Conservation (phyloP, 2,329 filamentous ascomycete species). For the Sclerotiophoma versabilis region DNA sequence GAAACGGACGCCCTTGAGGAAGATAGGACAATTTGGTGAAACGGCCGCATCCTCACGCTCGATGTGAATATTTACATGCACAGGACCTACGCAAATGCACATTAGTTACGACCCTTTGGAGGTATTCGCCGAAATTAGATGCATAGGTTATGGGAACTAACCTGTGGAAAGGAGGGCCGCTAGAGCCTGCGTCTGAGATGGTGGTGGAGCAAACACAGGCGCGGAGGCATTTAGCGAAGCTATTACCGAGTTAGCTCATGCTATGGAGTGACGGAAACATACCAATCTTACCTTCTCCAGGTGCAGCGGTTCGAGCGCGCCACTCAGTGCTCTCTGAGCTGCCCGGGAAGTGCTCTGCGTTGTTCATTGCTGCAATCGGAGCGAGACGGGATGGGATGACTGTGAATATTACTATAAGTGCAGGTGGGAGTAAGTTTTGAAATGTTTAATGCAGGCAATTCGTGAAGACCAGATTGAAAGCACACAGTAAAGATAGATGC, state of each 20-base stretch:
- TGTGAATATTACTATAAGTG: too few species aligned
- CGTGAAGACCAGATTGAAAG: background rate
- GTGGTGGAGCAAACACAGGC: background rate
- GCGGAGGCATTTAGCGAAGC: background rate
- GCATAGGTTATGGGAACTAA: background rate
- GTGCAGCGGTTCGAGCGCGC: background rate
- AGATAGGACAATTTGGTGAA: slow-evolving; percentile 15
- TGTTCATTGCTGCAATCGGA: background rate
- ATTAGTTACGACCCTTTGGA: background rate
- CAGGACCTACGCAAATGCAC: slow-evolving; percentile 2
- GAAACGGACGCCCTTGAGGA: slow-evolving; percentile 16
- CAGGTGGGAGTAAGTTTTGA: background rate
- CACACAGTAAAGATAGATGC: too few species aligned
- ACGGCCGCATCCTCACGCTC: slow-evolving; percentile 19
- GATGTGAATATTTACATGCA: slow-evolving; percentile 13
- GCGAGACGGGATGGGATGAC: background rate
- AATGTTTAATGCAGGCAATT: background rate
- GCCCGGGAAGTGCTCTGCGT: background rate
- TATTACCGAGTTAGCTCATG: background rate
- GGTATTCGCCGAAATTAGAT: background rate
- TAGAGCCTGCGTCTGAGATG: background rate
- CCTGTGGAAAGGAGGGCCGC: background rate
- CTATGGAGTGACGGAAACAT: background rate
- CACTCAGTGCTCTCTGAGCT: background rate
- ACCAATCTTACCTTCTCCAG: background rate